phyloP scores from a whole-genome alignment of 2,329 filamentous ascomycete species.

The Botrytis deweyae region DNA sequence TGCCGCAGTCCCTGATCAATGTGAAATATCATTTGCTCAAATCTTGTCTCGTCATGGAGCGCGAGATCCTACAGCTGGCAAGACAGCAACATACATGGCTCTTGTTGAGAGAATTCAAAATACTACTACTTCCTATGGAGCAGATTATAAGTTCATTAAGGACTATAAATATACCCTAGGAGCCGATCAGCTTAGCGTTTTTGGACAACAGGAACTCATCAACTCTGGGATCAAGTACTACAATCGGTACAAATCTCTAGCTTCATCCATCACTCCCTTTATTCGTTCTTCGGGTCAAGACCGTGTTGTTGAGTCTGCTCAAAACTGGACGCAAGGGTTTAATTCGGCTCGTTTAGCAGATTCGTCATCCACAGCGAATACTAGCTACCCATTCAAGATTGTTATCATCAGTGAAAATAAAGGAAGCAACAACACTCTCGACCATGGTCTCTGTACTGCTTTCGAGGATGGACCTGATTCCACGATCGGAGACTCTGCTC shows the following conservation, averaged over 20 bases:
- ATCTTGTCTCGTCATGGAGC: conserved; percentile 83
- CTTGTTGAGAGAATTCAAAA: conserved; percentile 66
- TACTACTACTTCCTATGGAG: conserved; percentile 54
- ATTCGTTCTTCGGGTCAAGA: conserved; percentile 68
- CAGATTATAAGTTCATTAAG: conserved; percentile 67
- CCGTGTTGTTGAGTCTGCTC: conserved; percentile 71
- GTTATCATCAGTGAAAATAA: conserved; percentile 67
- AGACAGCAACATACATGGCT: conserved; percentile 61
- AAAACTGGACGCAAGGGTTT: conserved; percentile 75
- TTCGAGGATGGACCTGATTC: conserved; percentile 63
- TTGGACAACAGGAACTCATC: conserved; percentile 68
- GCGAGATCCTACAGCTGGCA: conserved; percentile 71
- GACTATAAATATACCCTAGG: conserved; percentile 71
- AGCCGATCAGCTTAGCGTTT: conserved; percentile 64
- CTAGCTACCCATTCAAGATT: conserved; percentile 53
- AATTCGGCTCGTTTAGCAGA: conserved; percentile 49
- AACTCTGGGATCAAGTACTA: conserved; percentile 78
- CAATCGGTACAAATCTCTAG: conserved; percentile 65
- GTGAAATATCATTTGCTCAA: conserved; percentile 75
- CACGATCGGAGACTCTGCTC: conserved; percentile 49
- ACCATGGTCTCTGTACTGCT: conserved; percentile 66
- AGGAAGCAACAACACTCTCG: conserved; percentile 77
- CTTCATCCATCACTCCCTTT: conserved; percentile 61
- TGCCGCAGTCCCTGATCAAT: conserved; percentile 60
- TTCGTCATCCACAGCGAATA: conserved; percentile 39